These are phyloP conservation scores for Boletus tomentosulus DNA, from an alignment of 768 basidiomycete genomes.

Conservation along the genomic window DNA sequence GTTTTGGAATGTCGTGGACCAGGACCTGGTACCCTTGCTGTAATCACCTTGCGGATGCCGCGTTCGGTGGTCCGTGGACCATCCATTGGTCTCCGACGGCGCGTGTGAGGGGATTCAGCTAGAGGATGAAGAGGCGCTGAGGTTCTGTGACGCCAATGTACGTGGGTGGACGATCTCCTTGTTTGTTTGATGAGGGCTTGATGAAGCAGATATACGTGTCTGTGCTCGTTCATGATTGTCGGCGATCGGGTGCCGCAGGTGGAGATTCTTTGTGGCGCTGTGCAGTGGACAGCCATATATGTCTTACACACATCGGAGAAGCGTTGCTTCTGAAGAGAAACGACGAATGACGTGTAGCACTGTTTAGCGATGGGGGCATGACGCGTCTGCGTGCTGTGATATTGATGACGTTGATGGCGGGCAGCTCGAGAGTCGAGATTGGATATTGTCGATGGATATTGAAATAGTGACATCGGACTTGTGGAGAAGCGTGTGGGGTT, in stretches of 20 bases:
- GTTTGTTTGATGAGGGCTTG: too few species aligned
- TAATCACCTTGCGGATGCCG: conserved; percentile 31
- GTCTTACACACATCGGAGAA: not conserved
- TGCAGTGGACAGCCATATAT: not conserved
- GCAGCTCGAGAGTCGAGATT: not conserved
- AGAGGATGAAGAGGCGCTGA: not conserved
- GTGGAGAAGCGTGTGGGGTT: not conserved
- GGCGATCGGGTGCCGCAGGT: not conserved
- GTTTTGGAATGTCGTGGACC: not conserved
- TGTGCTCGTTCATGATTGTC: not conserved
- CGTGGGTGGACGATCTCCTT: too few species aligned
- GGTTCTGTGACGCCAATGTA: too few species aligned
- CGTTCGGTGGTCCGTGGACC: conserved; percentile 10
- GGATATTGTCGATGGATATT: not conserved
- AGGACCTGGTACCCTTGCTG: conserved; percentile 2
- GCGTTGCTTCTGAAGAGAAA: not conserved
- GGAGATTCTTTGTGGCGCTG: not conserved
- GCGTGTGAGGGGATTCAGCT: not conserved
- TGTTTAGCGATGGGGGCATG: not conserved
- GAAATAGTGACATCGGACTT: not conserved
- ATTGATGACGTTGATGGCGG: not conserved
- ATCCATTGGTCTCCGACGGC: not conserved
- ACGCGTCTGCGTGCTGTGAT: not conserved
- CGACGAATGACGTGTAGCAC: not conserved
- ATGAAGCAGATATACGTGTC: not conserved